Percentiles rank a stretch among this genome's conserved stretches.
Evolutionary conservation across 768 basidiomycete genomes (phyloP).

Genomic region (Podaxis carcinomalis): DNA sequence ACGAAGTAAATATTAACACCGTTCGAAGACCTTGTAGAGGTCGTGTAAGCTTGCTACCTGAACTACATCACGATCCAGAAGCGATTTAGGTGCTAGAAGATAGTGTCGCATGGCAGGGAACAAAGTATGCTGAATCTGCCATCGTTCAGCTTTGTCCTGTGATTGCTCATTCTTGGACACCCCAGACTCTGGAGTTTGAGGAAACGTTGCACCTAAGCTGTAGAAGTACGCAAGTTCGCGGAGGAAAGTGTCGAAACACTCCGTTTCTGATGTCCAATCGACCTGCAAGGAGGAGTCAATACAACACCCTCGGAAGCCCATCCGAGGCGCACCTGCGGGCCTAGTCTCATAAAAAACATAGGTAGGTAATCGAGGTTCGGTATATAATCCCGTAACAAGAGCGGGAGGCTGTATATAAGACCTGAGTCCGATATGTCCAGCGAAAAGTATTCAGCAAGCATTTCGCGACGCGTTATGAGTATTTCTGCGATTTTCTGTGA

Average conservation of each 20-base stretch:
- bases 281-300: constrained; percentile 45
- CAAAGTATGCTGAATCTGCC: constrained; percentile 89
- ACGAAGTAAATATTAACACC: constrained; percentile 51
- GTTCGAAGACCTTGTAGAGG: constrained; percentile 91
- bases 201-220: constrained; percentile 30
- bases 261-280: constrained; percentile 79
- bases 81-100: constrained; percentile 59
- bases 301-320: neutral
- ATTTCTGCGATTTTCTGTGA: constrained; percentile 60
- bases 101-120: constrained; percentile 86
- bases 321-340: constrained; percentile 66
- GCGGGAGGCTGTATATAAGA: constrained; percentile 69
- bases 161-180: constrained; percentile 38
- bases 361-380: constrained; percentile 92
- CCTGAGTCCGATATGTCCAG: constrained; percentile 66
- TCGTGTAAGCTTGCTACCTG: constrained; percentile 90
- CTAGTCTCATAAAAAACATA: constrained; percentile 83
- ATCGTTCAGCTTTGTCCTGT: constrained; percentile 44
- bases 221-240: constrained; percentile 93
- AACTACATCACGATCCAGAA: constrained; percentile 71
- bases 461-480: constrained; percentile 60
- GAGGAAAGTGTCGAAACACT: constrained; percentile 83
- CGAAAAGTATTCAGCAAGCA: constrained; percentile 92
- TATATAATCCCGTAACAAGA: constrained; percentile 81
- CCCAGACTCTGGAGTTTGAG: constrained; percentile 39